phyloP scores from a whole-genome alignment of 345 rosid species.

The Citrus mangshanensis region DNA sequence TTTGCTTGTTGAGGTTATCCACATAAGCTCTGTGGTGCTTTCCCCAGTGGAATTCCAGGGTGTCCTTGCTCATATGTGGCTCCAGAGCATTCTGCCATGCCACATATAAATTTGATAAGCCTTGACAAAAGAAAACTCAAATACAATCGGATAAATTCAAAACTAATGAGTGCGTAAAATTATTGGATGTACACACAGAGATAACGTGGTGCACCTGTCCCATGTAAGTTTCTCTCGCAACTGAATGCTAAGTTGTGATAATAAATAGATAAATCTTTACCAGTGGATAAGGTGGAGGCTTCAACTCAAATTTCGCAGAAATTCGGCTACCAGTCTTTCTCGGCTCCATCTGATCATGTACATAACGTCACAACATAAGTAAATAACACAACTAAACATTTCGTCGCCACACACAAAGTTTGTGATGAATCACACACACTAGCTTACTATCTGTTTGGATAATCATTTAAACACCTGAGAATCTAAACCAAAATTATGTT shows the following conservation, averaged over 20 bases:
- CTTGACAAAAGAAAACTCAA: neutral
- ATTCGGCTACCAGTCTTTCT: slow-evolving; percentile 35
- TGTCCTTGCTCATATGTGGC: slow-evolving; percentile 81
- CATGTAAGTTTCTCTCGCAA: no score
- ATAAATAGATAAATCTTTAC: slow-evolving; percentile 30
- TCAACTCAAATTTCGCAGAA: slow-evolving; percentile 61
- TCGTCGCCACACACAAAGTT: slow-evolving; percentile 22
- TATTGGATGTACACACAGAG: no score
- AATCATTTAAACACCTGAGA: no score
- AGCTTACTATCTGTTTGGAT: no score
- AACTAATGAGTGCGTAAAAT: no score
- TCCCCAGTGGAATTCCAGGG: slow-evolving; percentile 90
- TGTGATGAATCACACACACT: no score
- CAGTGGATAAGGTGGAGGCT: slow-evolving; percentile 85
- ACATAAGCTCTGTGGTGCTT: slow-evolving; percentile 86
- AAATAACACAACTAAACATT: slow-evolving; percentile 31
- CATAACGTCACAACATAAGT: neutral
- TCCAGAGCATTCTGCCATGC: slow-evolving; percentile 68
- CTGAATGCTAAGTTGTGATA: neutral
- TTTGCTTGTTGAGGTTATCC: slow-evolving; percentile 82
- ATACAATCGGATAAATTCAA: neutral
- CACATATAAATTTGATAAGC: neutral
- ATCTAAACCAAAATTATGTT: no score
- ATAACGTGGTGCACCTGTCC: no score
- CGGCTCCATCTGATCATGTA: slow-evolving; percentile 38